These are phyloP conservation scores for Solanum medicagineum DNA, from an alignment of 257 asterid species.

Conservation along the genomic window DNA sequence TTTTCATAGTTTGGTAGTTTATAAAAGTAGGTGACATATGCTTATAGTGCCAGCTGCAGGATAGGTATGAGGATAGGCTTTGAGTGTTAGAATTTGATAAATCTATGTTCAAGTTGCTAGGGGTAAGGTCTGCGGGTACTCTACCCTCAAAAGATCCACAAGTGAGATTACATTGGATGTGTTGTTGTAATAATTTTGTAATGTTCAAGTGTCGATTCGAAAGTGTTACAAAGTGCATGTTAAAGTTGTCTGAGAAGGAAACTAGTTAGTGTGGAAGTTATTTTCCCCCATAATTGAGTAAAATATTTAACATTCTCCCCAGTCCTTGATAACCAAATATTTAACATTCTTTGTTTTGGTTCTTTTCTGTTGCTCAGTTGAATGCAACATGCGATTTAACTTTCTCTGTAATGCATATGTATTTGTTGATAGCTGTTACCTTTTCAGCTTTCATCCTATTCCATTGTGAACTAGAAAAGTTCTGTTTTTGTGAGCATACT, in stretches of 20 bases:
- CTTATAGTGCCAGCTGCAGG: neutral
- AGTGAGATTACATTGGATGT: neutral
- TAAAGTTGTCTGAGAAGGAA: neutral
- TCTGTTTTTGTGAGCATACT: neutral
- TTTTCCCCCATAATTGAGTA: neutral
- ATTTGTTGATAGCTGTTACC: neutral
- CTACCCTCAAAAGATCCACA: neutral
- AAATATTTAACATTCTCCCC: neutral
- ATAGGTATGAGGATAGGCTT: neutral
- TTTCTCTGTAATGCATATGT: neutral
- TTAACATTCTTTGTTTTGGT: neutral
- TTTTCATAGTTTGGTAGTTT: neutral
- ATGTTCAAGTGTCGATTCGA: neutral
- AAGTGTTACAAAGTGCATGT: neutral
- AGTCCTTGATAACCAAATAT: neutral
- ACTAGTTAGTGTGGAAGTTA: neutral
- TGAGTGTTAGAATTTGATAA: neutral
- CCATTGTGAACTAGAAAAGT: neutral
- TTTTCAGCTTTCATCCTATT: neutral
- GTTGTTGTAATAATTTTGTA: neutral
- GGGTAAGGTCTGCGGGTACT: neutral
- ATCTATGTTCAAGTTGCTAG: neutral
- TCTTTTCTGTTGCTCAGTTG: neutral
- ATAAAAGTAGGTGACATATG: neutral
- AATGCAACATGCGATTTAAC: neutral